Base-by-base conservation (phyloP, 441 rosid genomes). In the Eruca vesicaria region DNA sequence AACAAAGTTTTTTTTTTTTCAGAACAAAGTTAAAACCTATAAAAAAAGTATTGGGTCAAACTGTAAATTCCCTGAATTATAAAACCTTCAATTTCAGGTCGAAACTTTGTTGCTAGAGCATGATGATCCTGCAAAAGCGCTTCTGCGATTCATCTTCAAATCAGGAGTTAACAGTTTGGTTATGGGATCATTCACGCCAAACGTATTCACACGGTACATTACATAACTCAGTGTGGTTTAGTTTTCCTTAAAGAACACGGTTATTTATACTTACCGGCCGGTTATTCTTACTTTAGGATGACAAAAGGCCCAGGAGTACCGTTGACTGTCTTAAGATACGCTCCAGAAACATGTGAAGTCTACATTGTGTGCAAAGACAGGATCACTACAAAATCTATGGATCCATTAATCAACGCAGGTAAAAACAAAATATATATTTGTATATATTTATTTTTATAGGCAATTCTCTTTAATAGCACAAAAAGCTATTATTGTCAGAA, bases 71-170 rank as follows among this genome's bases (percentile, higher is more conserved):
- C 26, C 48, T 66, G 7, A 59, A 61, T 8, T 10, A 38, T 12
- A 1, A 19, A 43, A 63, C 72, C 71, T 71, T 43, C 38, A 72
- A 76, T 76, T 69, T 45, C 64, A 94, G 97, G 78, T 92, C 78
- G 91, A 90, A 73, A 87, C 89, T 62, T 15, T 89, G 71, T 86
- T 89, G 73, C 81, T 92, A 16, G 94, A 83, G 80, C 82, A 84
- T 78, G 92, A 88, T 12, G 78, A 88, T 72, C 94, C 98, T 19
- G 90, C 97, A 0, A 62, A 69, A 36, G 97, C 85, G 9, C 94
- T 94, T 77, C 45, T 88, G 57, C 74, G 77, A 69, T 92, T 79
- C 73, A 73, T 84, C 6, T 79, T 83, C 38, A 81, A 83, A 71
- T 76, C 84, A 11, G 78, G 88, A 72, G 83, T 89, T 68, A 68